phyloP scores from a whole-genome alignment of 2,329 filamentous ascomycete genomes.

The Malbranchea zuffiana region DNA sequence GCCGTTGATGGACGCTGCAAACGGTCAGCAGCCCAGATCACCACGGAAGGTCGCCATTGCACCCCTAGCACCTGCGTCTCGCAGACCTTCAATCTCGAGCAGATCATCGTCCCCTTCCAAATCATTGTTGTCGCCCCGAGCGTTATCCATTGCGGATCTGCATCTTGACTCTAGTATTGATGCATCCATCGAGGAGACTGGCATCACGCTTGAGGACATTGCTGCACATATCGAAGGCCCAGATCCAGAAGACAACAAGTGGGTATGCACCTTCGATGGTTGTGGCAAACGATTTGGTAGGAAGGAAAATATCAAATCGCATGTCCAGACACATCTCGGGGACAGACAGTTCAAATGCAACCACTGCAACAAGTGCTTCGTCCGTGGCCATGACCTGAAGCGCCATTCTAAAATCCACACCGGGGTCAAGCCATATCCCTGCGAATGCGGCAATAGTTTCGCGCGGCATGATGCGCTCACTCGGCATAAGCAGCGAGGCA shows the following conservation, averaged over 20 bases:
- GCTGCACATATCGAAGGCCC: slow-evolving; percentile 62
- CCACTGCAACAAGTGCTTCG: slow-evolving; percentile 88
- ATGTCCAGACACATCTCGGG: slow-evolving; percentile 94
- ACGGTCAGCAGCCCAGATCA: slow-evolving; percentile 25
- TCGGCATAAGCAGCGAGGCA: slow-evolving; percentile 83
- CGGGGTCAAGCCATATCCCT: slow-evolving; percentile 88
- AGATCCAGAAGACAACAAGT: slow-evolving; percentile 63
- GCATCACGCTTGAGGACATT: slow-evolving; percentile 78
- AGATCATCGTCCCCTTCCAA: slow-evolving; percentile 23
- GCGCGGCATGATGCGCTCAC: slow-evolving; percentile 91
- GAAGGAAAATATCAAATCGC: slow-evolving; percentile 97
- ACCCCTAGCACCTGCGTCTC: slow-evolving; percentile 20
- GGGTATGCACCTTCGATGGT: slow-evolving; percentile 62
- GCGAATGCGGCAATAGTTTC: slow-evolving; percentile 88
- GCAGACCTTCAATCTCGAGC: slow-evolving; percentile 8
- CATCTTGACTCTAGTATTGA: slow-evolving; percentile 47
- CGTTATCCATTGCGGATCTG: slow-evolving; percentile 38
- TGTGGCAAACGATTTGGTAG: slow-evolving; percentile 89
- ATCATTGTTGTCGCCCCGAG: slow-evolving; percentile 31
- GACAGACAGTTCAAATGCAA: slow-evolving; percentile 93
- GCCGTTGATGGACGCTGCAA: slow-evolving; percentile 44
- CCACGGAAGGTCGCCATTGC: slow-evolving; percentile 24
- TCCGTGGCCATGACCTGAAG: slow-evolving; percentile 93
- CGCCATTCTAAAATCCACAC: slow-evolving; percentile 96
- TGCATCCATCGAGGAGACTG: slow-evolving; percentile 62